Base-by-base conservation (phyloP, 495 filamentous ascomycete genomes). In the Tuber umbilicatum region DNA sequence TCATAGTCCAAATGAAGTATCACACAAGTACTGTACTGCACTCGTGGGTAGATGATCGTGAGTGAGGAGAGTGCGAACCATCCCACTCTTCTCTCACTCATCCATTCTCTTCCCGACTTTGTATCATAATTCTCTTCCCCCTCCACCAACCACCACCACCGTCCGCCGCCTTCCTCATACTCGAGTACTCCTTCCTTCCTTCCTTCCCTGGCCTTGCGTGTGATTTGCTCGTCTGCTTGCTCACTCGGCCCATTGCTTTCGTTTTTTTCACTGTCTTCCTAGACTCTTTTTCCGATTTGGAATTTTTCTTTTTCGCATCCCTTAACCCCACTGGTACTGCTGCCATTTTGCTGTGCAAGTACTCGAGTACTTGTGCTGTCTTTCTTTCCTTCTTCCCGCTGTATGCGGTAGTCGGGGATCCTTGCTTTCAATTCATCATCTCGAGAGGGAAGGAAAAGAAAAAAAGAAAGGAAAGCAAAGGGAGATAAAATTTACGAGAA, bases 361-460 rank as follows among this genome's bases (percentile, higher is more conserved):
- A 43, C 41, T 40, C n/a, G 41, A 43, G 45, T 47, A 47, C 45
- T 23, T 47, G 23, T 47, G 70, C 67, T 76, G 41, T 39, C 35
- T 60, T 38, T 50, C 39, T 50, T 41, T 31, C 64, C 42, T 70
- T 42, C 75, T 47, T 76, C 68, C 71, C 60, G 69, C 43, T 70
- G 43, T 68, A 73, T 43, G 43, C 42, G 31, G 55, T 64, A 35
- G 27, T 64, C 55, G 35, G 7, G 16, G 35, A 64, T 31, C 55
- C 55, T 64, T 64, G 55, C 55, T 35, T 64, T 4, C 14, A 64
- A 35, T 64, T 64, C 55, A 64, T 64, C 55, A 17, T 64, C 55
- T 35, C 69, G 41, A 37, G 64, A 9, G 60, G 39, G 38, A 68
- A 45, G 55, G 68, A 27, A 68, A 60, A 23, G 47, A 35, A 76